Base-by-base conservation (phyloP, 1,284 basidiomycete species). In the Apiotrichum siamense region DNA sequence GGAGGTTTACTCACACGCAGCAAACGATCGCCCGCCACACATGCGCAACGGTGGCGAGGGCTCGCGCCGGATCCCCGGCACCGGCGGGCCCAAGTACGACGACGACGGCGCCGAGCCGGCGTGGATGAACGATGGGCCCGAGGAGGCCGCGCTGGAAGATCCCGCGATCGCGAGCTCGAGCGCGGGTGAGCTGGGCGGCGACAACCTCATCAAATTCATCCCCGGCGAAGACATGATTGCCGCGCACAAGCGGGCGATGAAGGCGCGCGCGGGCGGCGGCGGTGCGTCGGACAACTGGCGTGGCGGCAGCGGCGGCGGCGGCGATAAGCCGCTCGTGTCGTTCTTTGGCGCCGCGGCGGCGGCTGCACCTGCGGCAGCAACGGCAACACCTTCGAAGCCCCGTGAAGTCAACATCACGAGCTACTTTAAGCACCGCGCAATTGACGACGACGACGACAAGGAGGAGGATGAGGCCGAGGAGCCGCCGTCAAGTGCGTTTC, bases 151-250 rank as follows among this genome's bases (percentile, higher is more conserved):
- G 17, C 40, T 58, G 7, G 58, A 52, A 3, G 64, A 66, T 44
- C 63, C 63, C 11, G 64, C 65, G 15, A 64, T 65, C 26, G 57
- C 55, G 6, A 54, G 54, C 35, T 33, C 55, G 15, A 45, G 37
- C 38, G 46, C 37, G 3, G 32, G 32, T n/a, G 43, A n/a, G 3
- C 40, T 21, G 15, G 27, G 43, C 6, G 37, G 23, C 15, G 66
- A 70, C 40, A 35, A 42, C 2, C 47, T 66, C 7, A 54, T 66
- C 43, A 59, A 67, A 43, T 70, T 67, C 37, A 58, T 62, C 13
- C 66, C 67, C 0, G 70, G 66, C 7, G 66, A 70, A 51, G 70
- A 73, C 51, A 64, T 67, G 62, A 70, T 71, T 32, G 69, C 69
- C 3, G 65, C 65, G 9, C 69, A 73, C 52, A 67, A 67, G 48